A percentile compares a stretch with the other conserved stretches of the same genome.
Conservation (phyloP, 306 rosid genomes). For the Morella rubra region DNA sequence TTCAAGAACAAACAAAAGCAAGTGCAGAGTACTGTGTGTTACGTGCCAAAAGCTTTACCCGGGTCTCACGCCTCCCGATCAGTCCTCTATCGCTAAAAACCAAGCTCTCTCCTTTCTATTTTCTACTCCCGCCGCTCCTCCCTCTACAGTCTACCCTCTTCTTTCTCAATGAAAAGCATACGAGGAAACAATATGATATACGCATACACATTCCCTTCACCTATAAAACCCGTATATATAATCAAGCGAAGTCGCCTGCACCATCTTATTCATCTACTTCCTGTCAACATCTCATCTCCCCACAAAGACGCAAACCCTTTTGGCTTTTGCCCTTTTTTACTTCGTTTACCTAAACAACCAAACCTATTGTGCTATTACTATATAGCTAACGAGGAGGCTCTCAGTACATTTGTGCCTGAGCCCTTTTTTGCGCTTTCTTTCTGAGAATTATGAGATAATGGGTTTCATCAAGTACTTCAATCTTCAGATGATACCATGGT, state of each 20-base stretch:
- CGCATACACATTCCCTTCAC: not conserved
- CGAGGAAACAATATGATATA: not conserved
- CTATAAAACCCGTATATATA: not conserved
- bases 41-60: slow-evolving; percentile 31
- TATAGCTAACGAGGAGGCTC: not conserved
- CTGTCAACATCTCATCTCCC: not conserved
- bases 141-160: not conserved
- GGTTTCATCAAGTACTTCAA: slow-evolving; percentile 8
- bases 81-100: slow-evolving; percentile 10
- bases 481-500: slow-evolving; percentile 16
- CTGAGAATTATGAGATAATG: slow-evolving; percentile 2
- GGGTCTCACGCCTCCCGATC: slow-evolving; percentile 27
- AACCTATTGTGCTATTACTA: not conserved
- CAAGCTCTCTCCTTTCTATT: not conserved
- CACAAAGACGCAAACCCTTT: not conserved
- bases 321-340: not conserved
- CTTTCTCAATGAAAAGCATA: too few species aligned
- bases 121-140: not conserved
- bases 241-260: not conserved
- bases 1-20: slow-evolving; percentile 20
- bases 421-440: slow-evolving; percentile 19
- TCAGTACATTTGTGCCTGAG: not conserved
- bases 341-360: not conserved
- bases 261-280: not conserved
- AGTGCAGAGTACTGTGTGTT: not conserved